Base-by-base conservation (phyloP, 176 grass and related monocot species). In the Carex parvula region DNA sequence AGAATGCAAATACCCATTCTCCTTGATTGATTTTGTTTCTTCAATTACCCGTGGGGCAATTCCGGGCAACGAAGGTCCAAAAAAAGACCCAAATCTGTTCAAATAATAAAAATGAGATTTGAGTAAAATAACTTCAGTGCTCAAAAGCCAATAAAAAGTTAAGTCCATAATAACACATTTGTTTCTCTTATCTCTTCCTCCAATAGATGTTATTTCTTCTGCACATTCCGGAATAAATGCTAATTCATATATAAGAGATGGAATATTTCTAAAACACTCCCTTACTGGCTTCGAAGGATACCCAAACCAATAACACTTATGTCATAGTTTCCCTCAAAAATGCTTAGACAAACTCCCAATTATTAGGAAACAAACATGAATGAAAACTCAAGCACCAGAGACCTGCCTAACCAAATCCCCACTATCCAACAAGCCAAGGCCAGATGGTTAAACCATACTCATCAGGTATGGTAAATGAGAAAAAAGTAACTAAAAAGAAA, bases 81-180 rank as follows among this genome's bases (percentile, higher is more conserved):
- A 94, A 84, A 98, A 98, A 52, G 59, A 92, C 50, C 94, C 94
- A 67, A 91, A 97, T 81, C 94, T 94, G 60, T 66, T 54, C 20
- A 22, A 1, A 63, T 1, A 62, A 21, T 29, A 61, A 81, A 72
- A 64, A 81, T 2, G 16, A 33, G 15, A 78, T 18, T 50, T 50
- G 15, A 57, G 52, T 30, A 33, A 77, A 78, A 57, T 57, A 78
- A 76, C 3, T 78, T 57, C 5, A 2, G 5, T 76, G 5, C 72
- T 26, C 6, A 54, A 32, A 76, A 76, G 44, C 46, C 1, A 5
- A 76, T 56, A 16, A 46, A 54, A 76, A 55, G 0, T 53, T n/a
- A 21, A 21, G 42, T 13, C 17, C n/a, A 50, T 73, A 52, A 48
- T 24, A 1, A 21, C 39, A 22, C 14, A 18, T 14, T 73, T 44